Evolutionary conservation across 441 rosid genomes (phyloP).

Genomic region (Adansonia madagascariensis): DNA sequence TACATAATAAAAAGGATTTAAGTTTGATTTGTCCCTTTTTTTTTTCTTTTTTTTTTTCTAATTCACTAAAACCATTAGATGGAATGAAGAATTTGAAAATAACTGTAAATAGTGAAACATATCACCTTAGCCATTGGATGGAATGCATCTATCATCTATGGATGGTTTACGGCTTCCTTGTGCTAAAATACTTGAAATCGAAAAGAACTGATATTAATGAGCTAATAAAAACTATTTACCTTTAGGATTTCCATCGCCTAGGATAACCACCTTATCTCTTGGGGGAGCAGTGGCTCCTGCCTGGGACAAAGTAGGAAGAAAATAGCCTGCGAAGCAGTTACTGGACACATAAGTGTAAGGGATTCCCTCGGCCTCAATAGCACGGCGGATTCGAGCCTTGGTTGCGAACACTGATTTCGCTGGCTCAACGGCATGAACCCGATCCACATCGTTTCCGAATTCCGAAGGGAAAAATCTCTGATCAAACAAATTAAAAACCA

Average conservation of each 20-base stretch:
- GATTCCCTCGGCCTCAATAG: slow-evolving; percentile 53
- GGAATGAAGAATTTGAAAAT: too few relatives aligned
- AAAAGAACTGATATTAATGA: neutral
- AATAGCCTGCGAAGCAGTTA: slow-evolving; percentile 51
- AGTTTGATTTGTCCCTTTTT: neutral
- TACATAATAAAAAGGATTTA: neutral
- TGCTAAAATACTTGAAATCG: neutral
- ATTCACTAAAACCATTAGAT: neutral
- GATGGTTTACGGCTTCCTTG: neutral
- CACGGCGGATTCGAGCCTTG: slow-evolving; percentile 54
- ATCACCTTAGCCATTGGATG: neutral
- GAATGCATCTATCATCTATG: neutral
- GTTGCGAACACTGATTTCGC: slow-evolving; percentile 44
- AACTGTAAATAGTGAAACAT: neutral
- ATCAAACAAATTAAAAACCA: slow-evolving; percentile 1
- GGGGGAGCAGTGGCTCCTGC: slow-evolving; percentile 55
- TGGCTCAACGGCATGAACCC: slow-evolving; percentile 53
- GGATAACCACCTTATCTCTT: slow-evolving; percentile 50
- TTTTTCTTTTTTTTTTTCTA: neutral
- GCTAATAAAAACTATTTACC: slow-evolving; percentile 34
- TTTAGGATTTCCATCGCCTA: slow-evolving; percentile 59
- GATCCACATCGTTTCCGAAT: slow-evolving; percentile 61
- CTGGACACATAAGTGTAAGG: slow-evolving; percentile 52
- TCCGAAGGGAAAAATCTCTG: slow-evolving; percentile 66
- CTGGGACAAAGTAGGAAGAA: slow-evolving; percentile 49